phyloP scores from a whole-genome alignment of 805 yeast species.

The Candida ovalis region DNA sequence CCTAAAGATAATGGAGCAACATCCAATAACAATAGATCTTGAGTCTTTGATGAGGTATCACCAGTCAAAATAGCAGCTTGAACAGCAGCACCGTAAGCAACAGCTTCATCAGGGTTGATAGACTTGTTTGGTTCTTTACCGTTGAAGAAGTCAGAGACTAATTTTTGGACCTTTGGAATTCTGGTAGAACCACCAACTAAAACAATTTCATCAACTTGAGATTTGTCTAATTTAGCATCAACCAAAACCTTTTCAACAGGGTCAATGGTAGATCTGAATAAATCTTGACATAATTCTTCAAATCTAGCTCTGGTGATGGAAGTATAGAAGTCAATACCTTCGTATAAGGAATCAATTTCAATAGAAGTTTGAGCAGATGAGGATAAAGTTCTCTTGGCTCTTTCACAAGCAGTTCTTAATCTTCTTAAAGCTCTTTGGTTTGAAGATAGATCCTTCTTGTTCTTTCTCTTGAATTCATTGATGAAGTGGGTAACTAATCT shows the following conservation, averaged over 20 bases:
- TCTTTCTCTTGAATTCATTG: conserved; percentile 95
- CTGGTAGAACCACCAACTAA: conserved; percentile 98
- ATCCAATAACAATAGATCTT: conserved; percentile 88
- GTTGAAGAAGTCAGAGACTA: conserved; percentile 93
- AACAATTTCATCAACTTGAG: conserved; percentile 87
- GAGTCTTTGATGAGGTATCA: conserved; percentile 91
- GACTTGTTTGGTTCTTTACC: conserved; percentile 97
- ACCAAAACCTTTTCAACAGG: conserved; percentile 94
- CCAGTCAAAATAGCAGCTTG: conserved; percentile 97
- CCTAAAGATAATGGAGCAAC: conserved; percentile 90
- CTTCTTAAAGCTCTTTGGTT: conserved; percentile 98
- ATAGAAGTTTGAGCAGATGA: conserved; percentile 95
- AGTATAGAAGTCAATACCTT: conserved; percentile 96
- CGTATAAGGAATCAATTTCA: conserved; percentile 92
- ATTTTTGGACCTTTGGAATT: conserved; percentile 95
- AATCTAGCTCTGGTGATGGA: conserved; percentile 96
- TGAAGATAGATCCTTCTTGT: conserved; percentile 87
- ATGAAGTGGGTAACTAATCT: conserved; percentile 85
- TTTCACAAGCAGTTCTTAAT: conserved; percentile 98
- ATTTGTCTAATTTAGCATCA: conserved; percentile 87
- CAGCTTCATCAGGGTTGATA: conserved; percentile 98
- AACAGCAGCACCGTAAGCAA: conserved; percentile 98
- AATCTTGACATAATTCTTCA: conserved; percentile 92
- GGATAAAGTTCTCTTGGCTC: conserved; percentile 97
- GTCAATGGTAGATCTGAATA: conserved; percentile 90